phyloP scores from a whole-genome alignment of 1,284 basidiomycete genomes.

The Papiliotrema flavescens region DNA sequence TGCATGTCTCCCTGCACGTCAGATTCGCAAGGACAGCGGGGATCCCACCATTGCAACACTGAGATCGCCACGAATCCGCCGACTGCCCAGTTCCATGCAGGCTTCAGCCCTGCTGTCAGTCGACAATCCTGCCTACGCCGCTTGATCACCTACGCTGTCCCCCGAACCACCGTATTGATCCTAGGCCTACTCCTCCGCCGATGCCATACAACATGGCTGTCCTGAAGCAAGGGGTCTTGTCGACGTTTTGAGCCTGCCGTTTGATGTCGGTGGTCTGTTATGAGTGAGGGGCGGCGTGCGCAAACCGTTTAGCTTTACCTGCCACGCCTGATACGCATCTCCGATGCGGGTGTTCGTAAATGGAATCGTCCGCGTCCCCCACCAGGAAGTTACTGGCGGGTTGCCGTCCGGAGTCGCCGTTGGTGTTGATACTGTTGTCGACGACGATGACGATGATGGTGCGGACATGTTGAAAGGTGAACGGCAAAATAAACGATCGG shows the following conservation, averaged over 20 bases:
- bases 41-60: slow-evolving; percentile 12
- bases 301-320: background rate
- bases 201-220: slow-evolving; percentile 46
- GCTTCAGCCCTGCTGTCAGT: slow-evolving; percentile 10
- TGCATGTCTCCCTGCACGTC: slow-evolving; percentile 42
- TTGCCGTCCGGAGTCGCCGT: background rate
- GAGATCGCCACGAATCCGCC: slow-evolving; percentile 38
- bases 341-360: too few species aligned
- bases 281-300: background rate
- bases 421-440: too few species aligned
- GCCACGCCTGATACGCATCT: too few species aligned
- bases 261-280: slow-evolving; percentile 11
- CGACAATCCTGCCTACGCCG: background rate
- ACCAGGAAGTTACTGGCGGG: background rate
- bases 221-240: slow-evolving; percentile 42
- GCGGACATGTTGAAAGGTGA: background rate
- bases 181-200: slow-evolving; percentile 38
- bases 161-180: slow-evolving; percentile 40
- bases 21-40: background rate
- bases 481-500: background rate
- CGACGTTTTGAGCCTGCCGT: slow-evolving; percentile 27
- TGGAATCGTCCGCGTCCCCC: background rate
- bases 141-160: slow-evolving; percentile 32
- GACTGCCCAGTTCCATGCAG: slow-evolving; percentile 43
- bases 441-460: background rate